A percentile compares a stretch with the other conserved stretches of the same genome.
These are phyloP conservation scores for Blastosporella zonata DNA, from an alignment of 1,284 basidiomycete genomes.

Conservation along the genomic window DNA sequence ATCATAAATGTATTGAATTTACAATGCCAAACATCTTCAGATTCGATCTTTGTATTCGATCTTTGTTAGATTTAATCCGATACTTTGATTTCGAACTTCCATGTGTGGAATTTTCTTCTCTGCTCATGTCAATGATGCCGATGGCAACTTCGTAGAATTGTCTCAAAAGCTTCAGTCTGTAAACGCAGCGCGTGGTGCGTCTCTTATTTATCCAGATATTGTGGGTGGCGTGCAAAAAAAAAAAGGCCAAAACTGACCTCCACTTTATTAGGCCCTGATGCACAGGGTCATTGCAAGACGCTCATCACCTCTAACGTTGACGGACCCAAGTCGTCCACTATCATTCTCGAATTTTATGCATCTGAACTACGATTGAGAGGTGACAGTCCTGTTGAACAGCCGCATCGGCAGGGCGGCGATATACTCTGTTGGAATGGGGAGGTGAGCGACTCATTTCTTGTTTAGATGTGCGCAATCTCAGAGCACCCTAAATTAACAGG, in stretches of 20 bases:
- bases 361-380: slow-evolving; percentile 84
- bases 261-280: slow-evolving; percentile 55
- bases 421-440: slow-evolving; percentile 91
- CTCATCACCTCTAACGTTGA: slow-evolving; percentile 1
- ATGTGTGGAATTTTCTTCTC: slow-evolving; percentile 58
- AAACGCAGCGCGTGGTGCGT: slow-evolving; percentile 53
- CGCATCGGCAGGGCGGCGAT: slow-evolving; percentile 59
- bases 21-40: neutral
- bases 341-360: slow-evolving; percentile 58
- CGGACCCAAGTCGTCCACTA: neutral
- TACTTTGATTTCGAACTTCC: slow-evolving; percentile 16
- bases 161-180: slow-evolving; percentile 35
- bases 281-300: slow-evolving; percentile 36
- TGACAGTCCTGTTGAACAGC: slow-evolving; percentile 59
- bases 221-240: neutral
- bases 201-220: neutral
- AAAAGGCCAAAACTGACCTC: neutral
- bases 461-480: slow-evolving; percentile 7
- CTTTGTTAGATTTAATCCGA: no score
- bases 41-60: neutral
- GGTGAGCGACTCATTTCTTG: slow-evolving; percentile 39
- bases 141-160: slow-evolving; percentile 25
- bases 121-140: slow-evolving; percentile 20
- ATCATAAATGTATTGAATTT: slow-evolving; percentile 12
- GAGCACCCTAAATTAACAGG: slow-evolving; percentile 37